Conservation (phyloP, 306 rosid species). For the Vicia sativa region DNA sequence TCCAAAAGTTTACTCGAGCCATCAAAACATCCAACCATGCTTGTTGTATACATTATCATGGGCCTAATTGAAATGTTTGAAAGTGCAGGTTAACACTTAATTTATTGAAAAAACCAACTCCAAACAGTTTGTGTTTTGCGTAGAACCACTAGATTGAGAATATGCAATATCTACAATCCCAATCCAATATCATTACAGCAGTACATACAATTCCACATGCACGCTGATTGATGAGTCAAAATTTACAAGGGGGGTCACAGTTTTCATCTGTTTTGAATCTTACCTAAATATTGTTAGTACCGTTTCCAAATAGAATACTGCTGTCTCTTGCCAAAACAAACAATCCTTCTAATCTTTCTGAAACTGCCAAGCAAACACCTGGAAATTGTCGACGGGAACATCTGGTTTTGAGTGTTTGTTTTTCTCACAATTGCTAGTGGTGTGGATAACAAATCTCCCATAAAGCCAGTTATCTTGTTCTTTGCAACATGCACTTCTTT, state of each 20-base stretch:
- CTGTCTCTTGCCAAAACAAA: conserved; percentile 51
- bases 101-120: conserved; percentile 3
- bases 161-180: conserved; percentile 24
- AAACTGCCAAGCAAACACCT: conserved; percentile 61
- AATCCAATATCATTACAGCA: too few species aligned
- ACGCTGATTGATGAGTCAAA: conserved; percentile 25
- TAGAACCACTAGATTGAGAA: conserved; percentile 14
- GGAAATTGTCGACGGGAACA: conserved; percentile 44
- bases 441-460: conserved; percentile 65
- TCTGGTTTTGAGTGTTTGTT: conserved; percentile 36
- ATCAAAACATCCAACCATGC: background rate
- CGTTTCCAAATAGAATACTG: conserved; percentile 39
- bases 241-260: conserved; percentile 9
- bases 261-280: conserved; percentile 8
- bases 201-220: background rate
- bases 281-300: conserved; percentile 1
- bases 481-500: conserved; percentile 34
- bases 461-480: conserved; percentile 44
- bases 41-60: background rate
- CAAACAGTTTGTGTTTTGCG: background rate
- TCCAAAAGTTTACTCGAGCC: background rate
- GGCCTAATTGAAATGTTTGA: background rate
- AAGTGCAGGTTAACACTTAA: background rate
- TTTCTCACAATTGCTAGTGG: conserved; percentile 43
- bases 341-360: conserved; percentile 58